Evolutionary conservation across 169 alveolate species (phyloP).

Genomic region (Prorocentrum cordatum): DNA sequence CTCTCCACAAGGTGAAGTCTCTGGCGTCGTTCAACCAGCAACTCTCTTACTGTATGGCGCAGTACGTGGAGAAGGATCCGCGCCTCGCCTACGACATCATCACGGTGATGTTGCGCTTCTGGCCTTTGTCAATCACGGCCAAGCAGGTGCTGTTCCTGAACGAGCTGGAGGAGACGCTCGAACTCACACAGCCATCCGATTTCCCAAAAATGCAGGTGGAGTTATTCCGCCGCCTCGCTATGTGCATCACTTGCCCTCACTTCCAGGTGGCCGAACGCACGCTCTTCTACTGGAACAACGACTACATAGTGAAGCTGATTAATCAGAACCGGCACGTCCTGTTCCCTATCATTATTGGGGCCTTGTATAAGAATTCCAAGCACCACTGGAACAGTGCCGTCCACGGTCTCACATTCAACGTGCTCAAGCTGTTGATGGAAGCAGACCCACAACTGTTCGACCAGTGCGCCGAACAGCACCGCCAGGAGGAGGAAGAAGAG

Average conservation of each 20-base stretch:
- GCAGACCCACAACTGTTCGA: constrained; percentile 76
- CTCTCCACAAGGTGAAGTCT: constrained; percentile 92
- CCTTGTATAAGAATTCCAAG: constrained; percentile 72
- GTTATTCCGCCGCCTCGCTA: constrained; percentile 44
- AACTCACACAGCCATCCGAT: constrained; percentile 52
- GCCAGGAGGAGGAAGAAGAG: constrained; percentile 37
- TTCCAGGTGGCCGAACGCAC: constrained; percentile 87
- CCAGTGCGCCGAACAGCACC: constrained; percentile 68
- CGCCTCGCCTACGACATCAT: constrained; percentile 87
- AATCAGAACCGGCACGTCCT: constrained; percentile 75
- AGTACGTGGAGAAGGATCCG: constrained; percentile 88
- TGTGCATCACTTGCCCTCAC: constrained; percentile 71
- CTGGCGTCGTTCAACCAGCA: constrained; percentile 90
- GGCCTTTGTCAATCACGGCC: constrained; percentile 95
- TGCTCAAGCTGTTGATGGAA: constrained; percentile 74
- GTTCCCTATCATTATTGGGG: constrained; percentile 73
- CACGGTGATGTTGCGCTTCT: constrained; percentile 87
- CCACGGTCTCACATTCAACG: constrained; percentile 75
- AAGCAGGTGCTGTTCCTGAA: constrained; percentile 90
- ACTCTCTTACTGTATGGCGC: constrained; percentile 85
- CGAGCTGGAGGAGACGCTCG: constrained; percentile 89
- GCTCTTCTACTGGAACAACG: constrained; percentile 86
- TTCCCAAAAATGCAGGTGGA: background rate
- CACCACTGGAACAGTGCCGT: constrained; percentile 74
- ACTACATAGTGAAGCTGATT: constrained; percentile 80